phyloP scores from a whole-genome alignment of 257 asterid genomes.

The Datura wrightii region DNA sequence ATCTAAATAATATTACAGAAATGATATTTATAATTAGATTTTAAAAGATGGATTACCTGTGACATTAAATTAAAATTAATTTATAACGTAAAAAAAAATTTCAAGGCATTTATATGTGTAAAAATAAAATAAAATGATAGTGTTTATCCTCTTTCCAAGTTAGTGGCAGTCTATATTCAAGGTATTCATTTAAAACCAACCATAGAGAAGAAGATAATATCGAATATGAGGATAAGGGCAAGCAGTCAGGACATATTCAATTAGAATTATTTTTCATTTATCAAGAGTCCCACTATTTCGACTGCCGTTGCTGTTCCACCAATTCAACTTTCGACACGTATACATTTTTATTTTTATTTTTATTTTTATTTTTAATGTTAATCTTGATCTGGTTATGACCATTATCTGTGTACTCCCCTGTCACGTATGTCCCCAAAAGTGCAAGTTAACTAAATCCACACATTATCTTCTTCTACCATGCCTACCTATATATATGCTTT shows the following conservation, averaged over 20 bases:
- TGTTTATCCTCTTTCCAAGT: constrained; percentile 52
- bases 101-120: not conserved
- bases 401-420: constrained; percentile 23
- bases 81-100: not conserved
- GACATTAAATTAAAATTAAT: not conserved
- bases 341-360: no score
- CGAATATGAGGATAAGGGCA: constrained; percentile 66
- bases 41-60: not conserved
- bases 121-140: not conserved
- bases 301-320: not conserved
- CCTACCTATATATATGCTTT: constrained; percentile 40
- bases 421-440: constrained; percentile 18
- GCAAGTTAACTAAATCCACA: not conserved
- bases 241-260: constrained; percentile 22
- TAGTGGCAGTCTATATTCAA: constrained; percentile 38
- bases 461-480: constrained; percentile 19
- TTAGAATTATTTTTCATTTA: constrained; percentile 28
- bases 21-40: not conserved
- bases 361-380: not conserved
- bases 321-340: not conserved
- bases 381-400: not conserved
- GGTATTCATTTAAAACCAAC: constrained; percentile 53
- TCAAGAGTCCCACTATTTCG: constrained; percentile 35
- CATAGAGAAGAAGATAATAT: constrained; percentile 51
- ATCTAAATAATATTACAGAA: not conserved